phyloP scores from a whole-genome alignment of 805 yeast genomes.

The Yamadazyma sp. region DNA sequence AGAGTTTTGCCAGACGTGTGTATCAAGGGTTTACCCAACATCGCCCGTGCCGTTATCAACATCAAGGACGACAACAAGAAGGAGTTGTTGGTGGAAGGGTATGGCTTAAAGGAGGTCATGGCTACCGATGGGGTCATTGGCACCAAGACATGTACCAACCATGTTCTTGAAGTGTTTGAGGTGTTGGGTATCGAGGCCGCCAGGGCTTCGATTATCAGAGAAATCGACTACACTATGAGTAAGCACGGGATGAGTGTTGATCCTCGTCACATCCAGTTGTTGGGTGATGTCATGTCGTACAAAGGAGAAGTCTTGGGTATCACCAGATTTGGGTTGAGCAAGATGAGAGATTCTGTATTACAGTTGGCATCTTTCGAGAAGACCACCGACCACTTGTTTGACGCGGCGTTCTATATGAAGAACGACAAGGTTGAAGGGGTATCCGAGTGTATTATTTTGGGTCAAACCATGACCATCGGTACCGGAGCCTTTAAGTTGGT shows the following conservation, averaged over 20 bases:
- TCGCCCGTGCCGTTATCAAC: conserved; percentile 94
- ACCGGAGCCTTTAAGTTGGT: conserved; percentile 94
- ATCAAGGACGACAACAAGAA: conserved; percentile 82
- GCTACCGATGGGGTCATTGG: conserved; percentile 96
- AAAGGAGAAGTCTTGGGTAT: conserved; percentile 98
- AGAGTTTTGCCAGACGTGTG: conserved; percentile 84
- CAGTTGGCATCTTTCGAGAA: conserved; percentile 97
- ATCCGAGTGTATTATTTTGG: conserved; percentile 93
- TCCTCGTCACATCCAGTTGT: conserved; percentile 96
- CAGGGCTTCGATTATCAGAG: conserved; percentile 85
- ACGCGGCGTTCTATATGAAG: conserved; percentile 98
- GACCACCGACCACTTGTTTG: conserved; percentile 97
- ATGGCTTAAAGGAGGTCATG: conserved; percentile 95
- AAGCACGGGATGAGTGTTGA: conserved; percentile 99
- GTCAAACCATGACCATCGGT: conserved; percentile 97
- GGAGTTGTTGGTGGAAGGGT: conserved; percentile 95
- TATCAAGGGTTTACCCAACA: conserved; percentile 89
- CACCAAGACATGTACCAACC: conserved; percentile 83
- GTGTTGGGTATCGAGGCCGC: conserved; percentile 99
- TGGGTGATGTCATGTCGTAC: conserved; percentile 98
- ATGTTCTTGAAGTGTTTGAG: conserved; percentile 81
- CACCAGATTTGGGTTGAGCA: conserved; percentile 95
- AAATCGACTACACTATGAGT: conserved; percentile 96
- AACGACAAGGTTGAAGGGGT: conserved; percentile 96
- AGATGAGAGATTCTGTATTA: conserved; percentile 96